These are phyloP conservation scores for Domatiomyces catenatus DNA, from an alignment of 2,329 filamentous ascomycete genomes.

Conservation along the genomic window DNA sequence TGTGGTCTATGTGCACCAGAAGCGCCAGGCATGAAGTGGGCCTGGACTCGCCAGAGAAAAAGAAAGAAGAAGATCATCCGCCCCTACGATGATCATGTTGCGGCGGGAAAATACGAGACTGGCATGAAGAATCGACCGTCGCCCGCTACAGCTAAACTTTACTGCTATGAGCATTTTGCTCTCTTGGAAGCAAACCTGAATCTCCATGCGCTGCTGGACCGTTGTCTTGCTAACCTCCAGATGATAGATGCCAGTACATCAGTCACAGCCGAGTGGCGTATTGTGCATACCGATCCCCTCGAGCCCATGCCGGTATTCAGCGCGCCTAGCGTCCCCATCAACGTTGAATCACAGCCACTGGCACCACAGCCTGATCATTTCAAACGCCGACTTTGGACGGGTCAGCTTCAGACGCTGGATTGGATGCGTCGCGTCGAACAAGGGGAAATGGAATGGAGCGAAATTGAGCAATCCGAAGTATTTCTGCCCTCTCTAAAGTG, in stretches of 20 bases:
- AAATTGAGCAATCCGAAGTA: constrained; percentile 44
- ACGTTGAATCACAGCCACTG: background rate
- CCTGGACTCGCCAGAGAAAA: background rate
- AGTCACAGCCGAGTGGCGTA: background rate
- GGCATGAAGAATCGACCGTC: constrained; percentile 34
- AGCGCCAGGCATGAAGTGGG: constrained; percentile 6
- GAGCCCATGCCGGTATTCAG: background rate
- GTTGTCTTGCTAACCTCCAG: constrained; percentile 22
- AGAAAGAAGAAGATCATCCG: constrained; percentile 20
- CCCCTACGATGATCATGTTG: constrained; percentile 36
- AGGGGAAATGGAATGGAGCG: constrained; percentile 26
- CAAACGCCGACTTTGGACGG: constrained; percentile 22
- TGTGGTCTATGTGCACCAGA: constrained; percentile 7
- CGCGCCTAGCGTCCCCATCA: background rate
- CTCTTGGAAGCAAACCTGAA: constrained; percentile 25
- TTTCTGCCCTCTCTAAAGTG: constrained; percentile 36
- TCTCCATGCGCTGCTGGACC: constrained; percentile 28
- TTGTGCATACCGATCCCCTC: background rate
- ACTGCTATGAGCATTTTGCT: constrained; percentile 4
- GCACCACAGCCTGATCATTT: constrained; percentile 13
- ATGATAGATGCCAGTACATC: background rate
- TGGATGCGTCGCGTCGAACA: constrained; percentile 48
- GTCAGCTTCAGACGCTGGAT: constrained; percentile 30
- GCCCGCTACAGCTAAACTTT: constrained; percentile 25
- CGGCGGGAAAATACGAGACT: constrained; percentile 37